These are phyloP conservation scores for Pezicula rhizophila DNA, from an alignment of 2,329 filamentous ascomycete species.

Conservation along the genomic window DNA sequence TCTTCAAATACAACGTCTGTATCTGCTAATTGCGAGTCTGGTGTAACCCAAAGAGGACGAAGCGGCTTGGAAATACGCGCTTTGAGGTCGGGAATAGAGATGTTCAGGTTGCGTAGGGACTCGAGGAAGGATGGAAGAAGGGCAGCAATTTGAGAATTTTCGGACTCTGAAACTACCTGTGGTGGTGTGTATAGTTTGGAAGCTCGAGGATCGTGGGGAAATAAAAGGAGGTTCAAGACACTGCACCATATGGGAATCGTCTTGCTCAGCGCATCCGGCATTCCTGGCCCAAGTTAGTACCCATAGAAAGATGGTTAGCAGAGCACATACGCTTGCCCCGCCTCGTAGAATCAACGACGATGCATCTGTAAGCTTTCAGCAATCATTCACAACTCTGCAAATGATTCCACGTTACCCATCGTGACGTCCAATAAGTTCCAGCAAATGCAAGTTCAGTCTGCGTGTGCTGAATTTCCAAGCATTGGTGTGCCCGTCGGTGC, in stretches of 20 bases:
- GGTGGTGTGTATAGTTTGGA: slow-evolving; percentile 65
- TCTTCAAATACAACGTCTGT: slow-evolving; percentile 41
- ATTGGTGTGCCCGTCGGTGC: slow-evolving; percentile 86
- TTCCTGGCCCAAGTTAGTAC: slow-evolving; percentile 42
- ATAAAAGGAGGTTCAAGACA: slow-evolving; percentile 75
- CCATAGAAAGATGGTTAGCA: not conserved
- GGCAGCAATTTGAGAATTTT: slow-evolving; percentile 67
- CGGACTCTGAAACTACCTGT: slow-evolving; percentile 65
- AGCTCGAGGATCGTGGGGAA: slow-evolving; percentile 45
- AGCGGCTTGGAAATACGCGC: slow-evolving; percentile 63
- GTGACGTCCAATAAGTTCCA: slow-evolving; percentile 58
- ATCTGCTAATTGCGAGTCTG: slow-evolving; percentile 47
- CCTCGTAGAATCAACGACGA: slow-evolving; percentile 89
- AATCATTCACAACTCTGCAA: not conserved
- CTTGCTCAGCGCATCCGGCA: slow-evolving; percentile 92
- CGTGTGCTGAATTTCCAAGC: slow-evolving; percentile 87
- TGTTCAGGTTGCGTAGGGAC: slow-evolving; percentile 49
- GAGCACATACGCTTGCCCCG: slow-evolving; percentile 69
- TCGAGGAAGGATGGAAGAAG: slow-evolving; percentile 49
- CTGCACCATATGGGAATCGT: slow-evolving; percentile 92
- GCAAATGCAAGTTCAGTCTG: slow-evolving; percentile 75
- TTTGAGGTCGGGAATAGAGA: slow-evolving; percentile 51
- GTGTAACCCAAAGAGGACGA: slow-evolving; percentile 74
- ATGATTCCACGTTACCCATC: slow-evolving; percentile 53
- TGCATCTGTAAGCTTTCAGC: slow-evolving; percentile 42